Evolutionary conservation across 2,329 filamentous ascomycete species (phyloP).

Genomic region (Penicillium sp.): DNA sequence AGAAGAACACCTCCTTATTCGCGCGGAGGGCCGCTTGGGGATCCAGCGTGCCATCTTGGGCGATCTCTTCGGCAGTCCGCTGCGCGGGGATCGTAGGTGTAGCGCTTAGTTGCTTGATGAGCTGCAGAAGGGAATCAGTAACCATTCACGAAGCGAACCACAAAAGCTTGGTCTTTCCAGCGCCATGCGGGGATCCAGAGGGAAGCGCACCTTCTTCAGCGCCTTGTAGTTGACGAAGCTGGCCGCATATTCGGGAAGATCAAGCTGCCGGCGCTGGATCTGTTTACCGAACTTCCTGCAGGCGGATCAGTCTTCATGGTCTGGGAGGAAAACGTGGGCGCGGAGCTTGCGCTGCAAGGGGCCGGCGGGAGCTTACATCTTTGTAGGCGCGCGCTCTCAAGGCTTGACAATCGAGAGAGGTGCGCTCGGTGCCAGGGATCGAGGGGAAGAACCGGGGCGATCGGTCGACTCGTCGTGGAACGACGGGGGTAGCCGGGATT

Average conservation of each 20-base stretch:
- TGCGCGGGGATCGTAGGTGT: slow-evolving; percentile 82
- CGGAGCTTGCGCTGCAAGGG: not conserved
- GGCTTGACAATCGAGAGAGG: not conserved
- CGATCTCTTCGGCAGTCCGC: slow-evolving; percentile 53
- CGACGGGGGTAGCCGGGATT: not conserved
- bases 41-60: slow-evolving; percentile 57
- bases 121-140: slow-evolving; percentile 57
- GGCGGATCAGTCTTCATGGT: not conserved
- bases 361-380: slow-evolving; percentile 15
- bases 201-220: slow-evolving; percentile 78
- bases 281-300: slow-evolving; percentile 99
- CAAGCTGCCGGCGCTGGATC: slow-evolving; percentile 97
- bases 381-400: slow-evolving; percentile 12
- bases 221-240: slow-evolving; percentile 99
- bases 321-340: not conserved
- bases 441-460: not conserved
- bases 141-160: not conserved
- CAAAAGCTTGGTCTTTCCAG: too few species aligned
- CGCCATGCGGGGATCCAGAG: not conserved
- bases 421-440: not conserved
- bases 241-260: slow-evolving; percentile 97
- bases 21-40: slow-evolving; percentile 89
- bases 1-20: slow-evolving; percentile 99
- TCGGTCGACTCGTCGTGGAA: not conserved
- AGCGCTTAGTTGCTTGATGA: slow-evolving; percentile 96